Evolutionary conservation across 2,329 filamentous ascomycete genomes (phyloP).

Genomic region (Beauveria scarabaeidicola): DNA sequence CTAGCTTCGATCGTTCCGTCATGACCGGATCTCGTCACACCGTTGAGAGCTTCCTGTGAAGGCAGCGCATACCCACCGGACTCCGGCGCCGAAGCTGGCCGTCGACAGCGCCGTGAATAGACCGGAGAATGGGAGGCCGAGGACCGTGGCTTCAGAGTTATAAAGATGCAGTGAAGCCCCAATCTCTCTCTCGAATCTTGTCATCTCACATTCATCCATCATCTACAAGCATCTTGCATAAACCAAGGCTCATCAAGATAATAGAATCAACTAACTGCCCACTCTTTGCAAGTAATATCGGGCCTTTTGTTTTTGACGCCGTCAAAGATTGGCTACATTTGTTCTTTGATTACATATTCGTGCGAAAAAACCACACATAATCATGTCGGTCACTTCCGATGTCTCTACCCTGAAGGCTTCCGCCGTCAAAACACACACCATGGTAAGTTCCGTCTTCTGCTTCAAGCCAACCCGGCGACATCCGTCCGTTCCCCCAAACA

Average conservation of each 20-base stretch:
- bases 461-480: background rate
- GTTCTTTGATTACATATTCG: background rate
- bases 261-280: background rate
- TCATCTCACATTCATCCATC: background rate
- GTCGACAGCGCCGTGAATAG: background rate
- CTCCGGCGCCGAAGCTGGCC: background rate
- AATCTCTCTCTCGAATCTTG: background rate
- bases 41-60: background rate
- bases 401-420: background rate
- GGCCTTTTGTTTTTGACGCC: background rate
- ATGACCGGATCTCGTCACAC: background rate
- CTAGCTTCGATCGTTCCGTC: background rate
- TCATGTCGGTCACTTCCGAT: background rate
- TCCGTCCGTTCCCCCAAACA: background rate
- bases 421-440: background rate
- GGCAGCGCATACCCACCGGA: background rate
- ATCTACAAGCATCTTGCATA: background rate
- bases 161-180: slow-evolving; percentile 3
- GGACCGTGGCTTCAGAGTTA: background rate
- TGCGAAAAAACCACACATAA: background rate
- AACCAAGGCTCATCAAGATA: background rate
- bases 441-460: slow-evolving; percentile 1
- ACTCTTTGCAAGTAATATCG: background rate
- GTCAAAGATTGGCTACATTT: background rate
- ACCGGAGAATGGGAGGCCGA: background rate